Evolutionary conservation across 2,329 filamentous ascomycete species (phyloP).

Genomic region (Neonectria sp.): DNA sequence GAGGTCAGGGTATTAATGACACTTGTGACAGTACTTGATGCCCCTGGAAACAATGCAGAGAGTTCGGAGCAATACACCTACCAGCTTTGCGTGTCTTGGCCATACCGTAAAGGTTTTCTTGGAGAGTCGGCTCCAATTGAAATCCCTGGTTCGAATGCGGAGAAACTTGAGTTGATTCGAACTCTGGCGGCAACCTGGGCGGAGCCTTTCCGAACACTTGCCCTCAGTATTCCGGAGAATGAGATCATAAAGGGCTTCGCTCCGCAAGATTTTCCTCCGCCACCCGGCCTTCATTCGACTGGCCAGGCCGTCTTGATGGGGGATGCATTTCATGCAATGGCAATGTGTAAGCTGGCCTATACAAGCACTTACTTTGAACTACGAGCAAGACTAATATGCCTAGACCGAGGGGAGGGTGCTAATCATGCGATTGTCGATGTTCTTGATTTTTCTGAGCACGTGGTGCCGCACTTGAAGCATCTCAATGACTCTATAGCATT

Average conservation of each 20-base stretch:
- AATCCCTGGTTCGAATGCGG: conserved; percentile 58
- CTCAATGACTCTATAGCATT: conserved; percentile 24
- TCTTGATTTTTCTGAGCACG: conserved; percentile 57
- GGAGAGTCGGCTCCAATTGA: conserved; percentile 50
- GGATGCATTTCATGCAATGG: conserved; percentile 71
- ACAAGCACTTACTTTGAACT: no score
- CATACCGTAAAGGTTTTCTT: conserved; percentile 55
- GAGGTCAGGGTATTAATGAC: neutral
- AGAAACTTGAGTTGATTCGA: conserved; percentile 59
- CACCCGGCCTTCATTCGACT: conserved; percentile 52
- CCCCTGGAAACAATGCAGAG: conserved; percentile 58
- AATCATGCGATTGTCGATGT: conserved; percentile 71
- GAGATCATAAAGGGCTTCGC: conserved; percentile 62
- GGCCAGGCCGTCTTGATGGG: conserved; percentile 65
- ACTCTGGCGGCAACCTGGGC: conserved; percentile 62
- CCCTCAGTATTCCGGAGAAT: conserved; percentile 56
- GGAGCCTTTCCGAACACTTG: conserved; percentile 63
- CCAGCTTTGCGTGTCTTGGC: conserved; percentile 69
- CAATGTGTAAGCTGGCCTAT: conserved; percentile 65
- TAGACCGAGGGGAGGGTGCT: conserved; percentile 71
- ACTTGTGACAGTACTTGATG: conserved; percentile 60
- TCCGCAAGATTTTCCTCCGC: conserved; percentile 64
- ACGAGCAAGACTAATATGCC: rapidly evolving
- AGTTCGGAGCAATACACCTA: conserved; percentile 56
- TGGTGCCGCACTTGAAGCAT: conserved; percentile 40